These are phyloP conservation scores for Silene noctiflora DNA, from an alignment of 179 eudicot genomes.

Conservation along the genomic window DNA sequence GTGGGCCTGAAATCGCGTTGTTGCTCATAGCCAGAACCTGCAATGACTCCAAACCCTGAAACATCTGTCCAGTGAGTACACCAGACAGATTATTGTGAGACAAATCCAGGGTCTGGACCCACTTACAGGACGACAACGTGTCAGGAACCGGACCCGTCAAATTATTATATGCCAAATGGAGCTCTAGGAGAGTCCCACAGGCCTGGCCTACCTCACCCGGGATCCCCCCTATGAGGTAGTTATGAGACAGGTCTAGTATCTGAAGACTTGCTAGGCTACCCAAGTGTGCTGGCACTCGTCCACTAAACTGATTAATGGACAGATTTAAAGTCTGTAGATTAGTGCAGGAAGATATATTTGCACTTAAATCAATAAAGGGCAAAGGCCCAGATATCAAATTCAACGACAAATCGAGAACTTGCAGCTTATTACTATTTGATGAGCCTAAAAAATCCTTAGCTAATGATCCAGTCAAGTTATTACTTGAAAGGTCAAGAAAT, in stretches of 20 bases:
- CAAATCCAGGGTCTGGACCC: conserved; percentile 64
- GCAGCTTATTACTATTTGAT: conserved; percentile 36
- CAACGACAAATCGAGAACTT: conserved; percentile 60
- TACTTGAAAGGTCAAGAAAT: conserved; percentile 53
- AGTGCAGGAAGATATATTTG: conserved; percentile 49
- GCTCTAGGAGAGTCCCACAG: conserved; percentile 61
- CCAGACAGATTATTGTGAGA: conserved; percentile 76
- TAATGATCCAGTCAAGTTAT: conserved; percentile 57
- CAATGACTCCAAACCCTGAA: conserved; percentile 52
- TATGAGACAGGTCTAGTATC: conserved; percentile 69
- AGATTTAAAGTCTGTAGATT: conserved; percentile 47
- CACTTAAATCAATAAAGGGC: conserved; percentile 25
- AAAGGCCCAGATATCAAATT: conserved; percentile 52
- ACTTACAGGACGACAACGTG: conserved; percentile 61
- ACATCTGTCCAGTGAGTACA: conserved; percentile 48
- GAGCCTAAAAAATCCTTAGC: conserved; percentile 43
- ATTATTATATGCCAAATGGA: conserved; percentile 61
- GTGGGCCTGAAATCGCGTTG: conserved; percentile 62
- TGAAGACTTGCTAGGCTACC: conserved; percentile 49
- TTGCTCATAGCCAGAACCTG: conserved; percentile 57
- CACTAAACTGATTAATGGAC: conserved; percentile 54
- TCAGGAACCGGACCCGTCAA: conserved; percentile 61
- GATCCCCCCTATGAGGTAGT: conserved; percentile 58
- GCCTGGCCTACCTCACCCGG: conserved; percentile 62
- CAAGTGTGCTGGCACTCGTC: conserved; percentile 47